A percentile compares a stretch with the other conserved stretches of the same genome.
Conservation (phyloP, 1,284 basidiomycete genomes). For the Marasmius fiardii region DNA sequence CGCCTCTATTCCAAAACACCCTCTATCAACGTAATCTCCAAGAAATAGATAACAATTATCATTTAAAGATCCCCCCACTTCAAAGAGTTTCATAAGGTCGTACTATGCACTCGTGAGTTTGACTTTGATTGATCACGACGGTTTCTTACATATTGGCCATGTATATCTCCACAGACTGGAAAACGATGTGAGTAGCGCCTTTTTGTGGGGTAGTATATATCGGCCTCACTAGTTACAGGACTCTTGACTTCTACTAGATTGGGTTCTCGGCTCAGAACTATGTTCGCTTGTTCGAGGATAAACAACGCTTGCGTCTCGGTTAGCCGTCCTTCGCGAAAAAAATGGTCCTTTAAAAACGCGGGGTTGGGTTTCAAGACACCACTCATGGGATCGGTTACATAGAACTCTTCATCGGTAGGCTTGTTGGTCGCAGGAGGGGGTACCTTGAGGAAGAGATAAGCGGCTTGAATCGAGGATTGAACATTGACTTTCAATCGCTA, state of each 20-base stretch:
- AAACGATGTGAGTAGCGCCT: slow-evolving; percentile 11
- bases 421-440: slow-evolving; percentile 67
- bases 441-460: slow-evolving; percentile 39
- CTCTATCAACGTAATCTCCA: slow-evolving; percentile 98
- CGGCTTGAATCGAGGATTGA: background rate
- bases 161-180: slow-evolving; percentile 94
- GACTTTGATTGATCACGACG: slow-evolving; percentile 11
- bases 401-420: slow-evolving; percentile 79
- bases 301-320: slow-evolving; percentile 87
- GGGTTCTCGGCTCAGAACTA: slow-evolving; percentile 76
- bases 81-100: slow-evolving; percentile 97
- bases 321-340: slow-evolving; percentile 86
- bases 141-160: slow-evolving; percentile 92
- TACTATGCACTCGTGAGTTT: slow-evolving; percentile 51
- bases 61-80: slow-evolving; percentile 87
- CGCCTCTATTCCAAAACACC: slow-evolving; percentile 95
- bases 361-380: slow-evolving; percentile 63
- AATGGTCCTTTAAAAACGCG: slow-evolving; percentile 89
- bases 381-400: slow-evolving; percentile 28
- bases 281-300: slow-evolving; percentile 80
- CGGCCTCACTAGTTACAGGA: slow-evolving; percentile 84
- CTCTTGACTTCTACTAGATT: slow-evolving; percentile 88
- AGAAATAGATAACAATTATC: slow-evolving; percentile 95
- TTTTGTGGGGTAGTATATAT: slow-evolving; percentile 10
- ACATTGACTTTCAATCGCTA: background rate